Base-by-base conservation (phyloP, 2,329 filamentous ascomycete genomes). In the Microsporum canis region DNA sequence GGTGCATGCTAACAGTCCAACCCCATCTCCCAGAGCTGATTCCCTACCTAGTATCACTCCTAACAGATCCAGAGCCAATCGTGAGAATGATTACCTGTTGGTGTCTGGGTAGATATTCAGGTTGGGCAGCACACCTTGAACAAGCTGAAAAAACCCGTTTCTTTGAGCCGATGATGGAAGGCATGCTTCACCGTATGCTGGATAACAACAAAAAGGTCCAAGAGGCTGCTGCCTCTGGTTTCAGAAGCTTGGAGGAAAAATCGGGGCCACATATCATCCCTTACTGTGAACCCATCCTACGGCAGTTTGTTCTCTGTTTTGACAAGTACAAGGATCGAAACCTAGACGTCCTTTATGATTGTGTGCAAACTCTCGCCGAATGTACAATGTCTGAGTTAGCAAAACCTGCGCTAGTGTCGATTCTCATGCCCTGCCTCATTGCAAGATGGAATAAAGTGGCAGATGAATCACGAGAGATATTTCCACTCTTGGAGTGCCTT, bases 321-420 rank as follows among this genome's bases (percentile, higher is more conserved):
- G 83, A 80, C 59, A 91, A 88, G 75, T 99, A 97, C 83, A 97
- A 99, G 80, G 92, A 97, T 75, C 87, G 90, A 69, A 99, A 99
- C 77, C 96, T 97, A 85, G 96, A 95, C 77, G 95, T 97, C 60
- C 83, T 99, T 38, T 99, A 99, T 77, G 94, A 99, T 76, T 97
- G 94, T 73, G 89, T 99, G 38, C 94, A 99, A 77, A 99, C 94
- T 0, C 79, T 99, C 61, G 94, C 94, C 2, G 94, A 99, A 73
- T 88, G 90, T 70, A 88, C 97, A 60, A 91, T 90, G 8, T 85
- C 87, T 5, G 84, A 88, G 38, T 80, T 99, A 65, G 88, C 90
- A n/a, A 81, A 84, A 63, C 88, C 88, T 5, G 84, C 91, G 59
- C 82, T 96, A n/a, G 85, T 91, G 45, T 83, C 88, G 64, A 82